Evolutionary conservation across 1,284 basidiomycete species (phyloP), one percentile per base, ranked within the genome.

Genomic region (Apiotrichum gracile): DNA sequence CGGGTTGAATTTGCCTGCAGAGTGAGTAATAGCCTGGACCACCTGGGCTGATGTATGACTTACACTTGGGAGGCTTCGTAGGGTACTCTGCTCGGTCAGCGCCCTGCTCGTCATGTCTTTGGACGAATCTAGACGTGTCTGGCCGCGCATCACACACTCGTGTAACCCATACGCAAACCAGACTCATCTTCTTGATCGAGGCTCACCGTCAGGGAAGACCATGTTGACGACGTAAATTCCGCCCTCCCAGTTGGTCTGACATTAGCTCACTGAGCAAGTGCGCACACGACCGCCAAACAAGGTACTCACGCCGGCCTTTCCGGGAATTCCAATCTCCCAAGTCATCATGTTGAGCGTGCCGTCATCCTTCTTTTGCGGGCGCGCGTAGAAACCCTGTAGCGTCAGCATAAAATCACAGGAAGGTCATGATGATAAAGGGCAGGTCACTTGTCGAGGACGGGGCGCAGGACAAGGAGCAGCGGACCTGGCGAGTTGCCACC

Each of bases 241-340:
- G 40, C 86, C 87, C 70, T 94, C 93, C 96, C 96, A 98, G 65
- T 90, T 79, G 5, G 96, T 97, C 96, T 98, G 62, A 47, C 57
- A 55, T 60, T 64, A 66, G 65, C 56, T 27, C n/a, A n/a, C n/a
- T n/a, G n/a, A n/a, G n/a, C n/a, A n/a, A n/a, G n/a, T 52, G 10
- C 6, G 2, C 2, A 9, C 16, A 33, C 39, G 40, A 47, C 12
- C 22, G 4, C n/a, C 39, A 3, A 40, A 34, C 6, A 5, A 22
- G 27, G 5, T 19, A 82, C 87, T 76, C 74, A 92, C 91, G 54
- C 79, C 80, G 44, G 79, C 59, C 76, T 92, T 93, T 29, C 91
- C 91, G 25, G 91, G 91, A 64, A 93, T 93, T 43, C 91, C 96
- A 7, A 96, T 91, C 73, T 99, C 96, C 96, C 96, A 99, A 68